Percentiles rank a stretch among this genome's conserved stretches.
Conservation (phyloP, 306 rosid species). For the Cicer yamashitae region DNA sequence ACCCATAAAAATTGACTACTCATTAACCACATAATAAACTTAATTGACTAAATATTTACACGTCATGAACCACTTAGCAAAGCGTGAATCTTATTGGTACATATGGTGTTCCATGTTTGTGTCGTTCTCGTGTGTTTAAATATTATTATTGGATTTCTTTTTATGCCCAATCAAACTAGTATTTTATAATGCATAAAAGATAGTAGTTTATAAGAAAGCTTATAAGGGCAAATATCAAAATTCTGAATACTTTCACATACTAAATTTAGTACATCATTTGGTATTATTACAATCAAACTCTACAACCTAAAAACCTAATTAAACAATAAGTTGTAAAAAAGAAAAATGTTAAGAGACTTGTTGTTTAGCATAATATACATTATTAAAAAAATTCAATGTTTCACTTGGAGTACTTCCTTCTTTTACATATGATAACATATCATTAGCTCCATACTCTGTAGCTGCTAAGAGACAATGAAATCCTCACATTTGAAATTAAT, state of each 20-base stretch:
- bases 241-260: constrained; percentile 25
- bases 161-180: no score
- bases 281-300: constrained; percentile 39
- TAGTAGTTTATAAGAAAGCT: background rate
- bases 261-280: constrained; percentile 16
- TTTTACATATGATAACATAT: constrained; percentile 1
- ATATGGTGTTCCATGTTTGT: no score
- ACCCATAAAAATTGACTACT: no score
- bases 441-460: background rate
- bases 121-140: no score
- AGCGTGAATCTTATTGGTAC: no score
- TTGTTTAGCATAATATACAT: constrained; percentile 26
- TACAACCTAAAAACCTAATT: constrained; percentile 34
- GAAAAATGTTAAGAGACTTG: constrained; percentile 41
- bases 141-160: no score
- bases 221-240: background rate
- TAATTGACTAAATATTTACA: no score
- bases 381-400: constrained; percentile 28
- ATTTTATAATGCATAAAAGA: no score
- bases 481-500: background rate
- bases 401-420: background rate
- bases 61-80: no score
- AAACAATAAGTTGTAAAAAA: constrained; percentile 15
- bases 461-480: background rate
- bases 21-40: no score